Conservation (phyloP, 2,329 filamentous ascomycete genomes). For the Geoglossum cookeanum region DNA sequence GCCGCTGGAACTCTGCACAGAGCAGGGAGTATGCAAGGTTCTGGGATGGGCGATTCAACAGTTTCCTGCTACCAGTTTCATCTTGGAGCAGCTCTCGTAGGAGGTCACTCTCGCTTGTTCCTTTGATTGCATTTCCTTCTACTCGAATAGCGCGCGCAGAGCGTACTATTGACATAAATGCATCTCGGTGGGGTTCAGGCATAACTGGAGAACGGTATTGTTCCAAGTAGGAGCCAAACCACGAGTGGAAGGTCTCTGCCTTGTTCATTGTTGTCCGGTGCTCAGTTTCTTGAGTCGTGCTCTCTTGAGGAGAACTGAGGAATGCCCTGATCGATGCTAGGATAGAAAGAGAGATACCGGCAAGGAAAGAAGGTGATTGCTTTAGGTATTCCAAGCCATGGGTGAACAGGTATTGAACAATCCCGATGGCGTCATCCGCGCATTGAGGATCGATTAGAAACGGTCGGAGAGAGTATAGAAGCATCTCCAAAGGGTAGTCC, state of each 20-base stretch:
- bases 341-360: conserved; percentile 61
- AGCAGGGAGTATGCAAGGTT: conserved; percentile 53
- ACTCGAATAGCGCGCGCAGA: conserved; percentile 48
- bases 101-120: conserved; percentile 58
- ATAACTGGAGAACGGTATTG: conserved; percentile 36
- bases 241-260: conserved; percentile 55
- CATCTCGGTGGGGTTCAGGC: conserved; percentile 28
- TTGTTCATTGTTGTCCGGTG: conserved; percentile 59
- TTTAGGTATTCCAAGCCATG: conserved; percentile 46
- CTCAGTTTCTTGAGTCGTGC: conserved; percentile 70
- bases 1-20: conserved; percentile 52
- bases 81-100: conserved; percentile 67
- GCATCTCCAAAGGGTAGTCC: conserved; percentile 78
- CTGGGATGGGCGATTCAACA: conserved; percentile 53
- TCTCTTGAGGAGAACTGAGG: conserved; percentile 53
- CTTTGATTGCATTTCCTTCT: conserved; percentile 48
- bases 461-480: conserved; percentile 58
- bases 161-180: conserved; percentile 47
- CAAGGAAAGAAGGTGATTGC: conserved; percentile 52
- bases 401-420: conserved; percentile 66
- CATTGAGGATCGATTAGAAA: conserved; percentile 73
- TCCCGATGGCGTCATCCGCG: conserved; percentile 73
- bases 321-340: conserved; percentile 63
- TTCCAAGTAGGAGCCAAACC: conserved; percentile 54
- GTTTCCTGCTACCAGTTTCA: conserved; percentile 36